These are phyloP conservation scores for Rugonectria rugulosa DNA, from an alignment of 2,329 filamentous ascomycete genomes.

Conservation along the genomic window DNA sequence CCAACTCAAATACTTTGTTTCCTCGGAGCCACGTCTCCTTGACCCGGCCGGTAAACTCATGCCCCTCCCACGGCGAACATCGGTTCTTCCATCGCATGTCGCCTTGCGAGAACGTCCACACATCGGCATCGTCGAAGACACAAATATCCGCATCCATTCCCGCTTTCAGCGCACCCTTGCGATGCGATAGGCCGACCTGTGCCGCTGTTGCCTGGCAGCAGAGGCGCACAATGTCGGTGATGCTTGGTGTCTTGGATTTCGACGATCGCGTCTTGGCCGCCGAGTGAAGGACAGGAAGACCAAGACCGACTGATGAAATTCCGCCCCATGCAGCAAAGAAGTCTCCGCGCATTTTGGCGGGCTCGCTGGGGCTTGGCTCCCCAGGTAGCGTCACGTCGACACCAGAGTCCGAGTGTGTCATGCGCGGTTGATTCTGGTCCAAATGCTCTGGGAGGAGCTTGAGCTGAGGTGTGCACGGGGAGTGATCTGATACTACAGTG, in stretches of 20 bases:
- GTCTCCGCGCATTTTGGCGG: constrained; percentile 67
- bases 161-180: constrained; percentile 77
- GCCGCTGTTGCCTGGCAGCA: constrained; percentile 86
- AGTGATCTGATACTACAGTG: constrained; percentile 95
- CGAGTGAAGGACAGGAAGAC: constrained; percentile 89
- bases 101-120: constrained; percentile 75
- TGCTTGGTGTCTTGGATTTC: constrained; percentile 52
- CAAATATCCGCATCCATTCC: constrained; percentile 92
- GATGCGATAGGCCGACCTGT: constrained; percentile 84
- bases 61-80: constrained; percentile 89
- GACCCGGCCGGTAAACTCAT: constrained; percentile 78
- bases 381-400: constrained; percentile 55
- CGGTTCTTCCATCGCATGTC: constrained; percentile 97
- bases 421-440: constrained; percentile 39
- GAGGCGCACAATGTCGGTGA: constrained; percentile 84
- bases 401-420: constrained; percentile 61
- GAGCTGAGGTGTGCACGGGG: constrained; percentile 92
- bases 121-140: constrained; percentile 85
- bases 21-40: constrained; percentile 87
- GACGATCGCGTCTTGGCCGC: constrained; percentile 70
- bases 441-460: constrained; percentile 83
- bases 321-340: constrained; percentile 98
- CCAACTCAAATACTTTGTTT: constrained; percentile 74
- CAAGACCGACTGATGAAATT: constrained; percentile 91
- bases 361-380: constrained; percentile 32